Evolutionary conservation across 2,329 filamentous ascomycete species (phyloP), one percentile per base, ranked within the genome.

Genomic region (Fusarium praegraminearum): DNA sequence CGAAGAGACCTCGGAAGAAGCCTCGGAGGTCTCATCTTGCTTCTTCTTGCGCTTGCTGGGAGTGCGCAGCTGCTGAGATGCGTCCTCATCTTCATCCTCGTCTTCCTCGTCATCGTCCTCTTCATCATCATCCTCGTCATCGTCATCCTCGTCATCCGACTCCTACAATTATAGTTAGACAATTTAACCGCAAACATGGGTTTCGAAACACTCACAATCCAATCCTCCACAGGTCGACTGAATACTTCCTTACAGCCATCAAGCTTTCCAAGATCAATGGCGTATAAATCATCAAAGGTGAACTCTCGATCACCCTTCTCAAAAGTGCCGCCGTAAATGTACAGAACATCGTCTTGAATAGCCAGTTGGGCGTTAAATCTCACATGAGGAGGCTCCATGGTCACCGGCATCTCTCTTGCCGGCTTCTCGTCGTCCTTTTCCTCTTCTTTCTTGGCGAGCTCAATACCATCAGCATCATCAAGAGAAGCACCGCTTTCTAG

Each of bases 261-360:
- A 65, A 99, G 85, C 80, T 97, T 98, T 63, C 91, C 94, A n/a
- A 99, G 84, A 75, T 99, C 94, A 63, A 98, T 90, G 3, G 93
- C 91, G 80, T 97, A 97, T 80, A 99, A 85, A 75, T 99, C 96
- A 73, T 98, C 94, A 79, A 98, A 97, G 0, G 94, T 98, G 75
- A 92, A 97, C 79, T 99, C 96, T 24, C 93, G 88, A 75, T 99
- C 96, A 20, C 93, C 95, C 77, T 97, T 96, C 77, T 99, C 96
- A 75, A 92, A 98, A 0, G 95, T 99, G 20, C 96, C 96, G 32
- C 96, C 94, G 76, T 97, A 98, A 56, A 98, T 93, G 80, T 95
- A 99, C 1, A 98, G 85, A 11, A 93, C 89, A 78, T 99, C 96
- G 70, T 94, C 93, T 80, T 98, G 94, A 1, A 98, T 93, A 1